Conservation (phyloP, 139 green algal genomes). For the Microglena sp. region DNA sequence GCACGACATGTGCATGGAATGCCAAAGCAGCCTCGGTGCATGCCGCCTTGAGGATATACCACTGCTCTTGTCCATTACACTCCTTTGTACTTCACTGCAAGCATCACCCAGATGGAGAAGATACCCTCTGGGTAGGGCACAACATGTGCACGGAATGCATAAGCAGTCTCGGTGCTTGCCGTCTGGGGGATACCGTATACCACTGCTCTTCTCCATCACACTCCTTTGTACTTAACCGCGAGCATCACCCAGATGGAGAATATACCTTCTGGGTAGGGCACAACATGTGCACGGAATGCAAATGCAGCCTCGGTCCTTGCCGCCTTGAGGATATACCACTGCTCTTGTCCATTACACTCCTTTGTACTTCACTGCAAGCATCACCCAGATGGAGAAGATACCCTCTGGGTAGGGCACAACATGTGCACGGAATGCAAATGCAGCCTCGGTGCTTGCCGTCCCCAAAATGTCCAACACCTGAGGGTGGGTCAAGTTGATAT, state of each 20-base stretch:
- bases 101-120: slow-evolving; percentile 38
- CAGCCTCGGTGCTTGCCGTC: slow-evolving; percentile 3
- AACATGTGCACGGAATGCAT: slow-evolving; percentile 32
- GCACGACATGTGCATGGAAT: too few species aligned
- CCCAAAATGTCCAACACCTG: slow-evolving; percentile 32
- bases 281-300: slow-evolving; percentile 31
- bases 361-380: slow-evolving; percentile 39
- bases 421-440: slow-evolving; percentile 31
- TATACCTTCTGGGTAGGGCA: slow-evolving; percentile 28
- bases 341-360: slow-evolving; percentile 8
- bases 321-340: slow-evolving; percentile 28
- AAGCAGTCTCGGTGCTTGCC: too few species aligned
- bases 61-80: too few species aligned
- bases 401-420: slow-evolving; percentile 33
- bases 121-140: slow-evolving; percentile 29
- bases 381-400: slow-evolving; percentile 32
- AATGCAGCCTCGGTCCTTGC: slow-evolving; percentile 13
- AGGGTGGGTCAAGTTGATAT: background rate
- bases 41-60: too few species aligned
- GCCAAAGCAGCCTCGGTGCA: too few species aligned
- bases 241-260: slow-evolving; percentile 42
- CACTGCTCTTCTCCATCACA: too few species aligned
- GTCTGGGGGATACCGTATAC: too few species aligned
- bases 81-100: slow-evolving; percentile 31
- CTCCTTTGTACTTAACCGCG: slow-evolving; percentile 26